Base-by-base conservation (phyloP, 139 green algal species). In the Raphidocelis subcapitata region DNA sequence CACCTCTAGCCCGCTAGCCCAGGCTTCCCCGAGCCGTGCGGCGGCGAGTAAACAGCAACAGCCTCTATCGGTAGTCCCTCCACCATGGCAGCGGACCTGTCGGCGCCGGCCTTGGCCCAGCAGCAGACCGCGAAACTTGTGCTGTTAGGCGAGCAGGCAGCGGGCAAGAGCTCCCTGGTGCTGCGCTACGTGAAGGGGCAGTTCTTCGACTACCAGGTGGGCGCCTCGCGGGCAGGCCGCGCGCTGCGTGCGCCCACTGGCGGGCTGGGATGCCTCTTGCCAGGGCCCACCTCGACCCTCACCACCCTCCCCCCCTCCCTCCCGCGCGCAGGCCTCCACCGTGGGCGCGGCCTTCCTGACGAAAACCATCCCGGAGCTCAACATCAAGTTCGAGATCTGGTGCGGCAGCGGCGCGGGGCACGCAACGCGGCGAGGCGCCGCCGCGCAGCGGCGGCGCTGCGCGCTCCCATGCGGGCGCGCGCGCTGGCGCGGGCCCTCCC, bases 371-470 rank as follows among this genome's bases (percentile, higher is more conserved):
- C 88, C 92, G 5, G 95, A 99, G 69, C 83, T 93, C 14, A 93
- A 91, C 54, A 89, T 99, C 1, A 99, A 99, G 85, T 98, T 99
- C 88, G 96, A 99, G 82, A 99, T 99, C 46, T 99, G 93, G 93
- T 94, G 62, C 49, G 69, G 62, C 8, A 49, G 8, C 41, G 41
- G 41, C 41, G 41, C 41, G 41, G 8, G 41, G 8, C 8, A 49
- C 41, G 41, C 41, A 49, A 12, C 41, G 41, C 41, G 41, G 36
- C 64, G 46, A 10, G 20, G 20, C 46, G 46, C 32, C 67, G 15
- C 67, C 47, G 47, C 47, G 47, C 47, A 20, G 5, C 20, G 4
- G 21, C 37, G 16, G 47, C 18, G 47, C 47, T 18, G 47, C 18
- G 18, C 67, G 59, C 72, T 55, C 33, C 41, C 49, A 29, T 31